A percentile compares a stretch with the other conserved stretches of the same genome.
phyloP scores from a whole-genome alignment of 441 rosid genomes.

The Capsella rubella region DNA sequence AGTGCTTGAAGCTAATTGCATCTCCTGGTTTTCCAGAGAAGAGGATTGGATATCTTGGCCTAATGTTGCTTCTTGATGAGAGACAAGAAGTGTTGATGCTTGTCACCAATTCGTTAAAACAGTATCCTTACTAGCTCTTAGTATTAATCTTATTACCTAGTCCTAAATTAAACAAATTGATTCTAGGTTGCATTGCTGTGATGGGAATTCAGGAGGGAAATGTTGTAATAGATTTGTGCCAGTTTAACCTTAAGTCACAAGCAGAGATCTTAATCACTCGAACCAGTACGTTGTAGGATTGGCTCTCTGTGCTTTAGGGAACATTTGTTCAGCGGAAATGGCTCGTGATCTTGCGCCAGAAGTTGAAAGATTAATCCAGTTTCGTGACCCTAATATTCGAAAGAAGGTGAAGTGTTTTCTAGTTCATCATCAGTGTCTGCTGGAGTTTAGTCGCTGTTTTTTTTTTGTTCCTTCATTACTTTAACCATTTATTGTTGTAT shows the following conservation, averaged over 20 bases:
- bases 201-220: neutral
- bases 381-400: conserved; percentile 98
- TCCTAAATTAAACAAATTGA: neutral
- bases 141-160: conserved; percentile 6
- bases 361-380: conserved; percentile 95
- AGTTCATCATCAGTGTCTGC: conserved; percentile 24
- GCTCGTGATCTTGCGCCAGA: conserved; percentile 99
- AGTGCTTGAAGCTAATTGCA: conserved; percentile 94
- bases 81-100: conserved; percentile 99
- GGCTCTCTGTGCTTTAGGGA: conserved; percentile 99
- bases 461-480: conserved; percentile 32
- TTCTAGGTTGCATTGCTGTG: conserved; percentile 17
- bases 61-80: conserved; percentile 99
- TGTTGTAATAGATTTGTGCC: conserved; percentile 15
- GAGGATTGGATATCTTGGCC: conserved; percentile 97
- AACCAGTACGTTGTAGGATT: conserved; percentile 99
- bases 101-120: conserved; percentile 98
- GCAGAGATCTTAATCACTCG: conserved; percentile 97
- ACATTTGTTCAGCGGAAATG: conserved; percentile 99
- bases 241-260: conserved; percentile 64
- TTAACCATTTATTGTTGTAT: conserved; percentile 36
- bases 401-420: conserved; percentile 70
- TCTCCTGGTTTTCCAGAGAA: conserved; percentile 97
- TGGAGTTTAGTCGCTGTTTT: conserved; percentile 11
- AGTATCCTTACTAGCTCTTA: conserved; percentile 70